These are phyloP conservation scores for Amanita polypyramis DNA, from an alignment of 768 basidiomycete species.

Conservation along the genomic window DNA sequence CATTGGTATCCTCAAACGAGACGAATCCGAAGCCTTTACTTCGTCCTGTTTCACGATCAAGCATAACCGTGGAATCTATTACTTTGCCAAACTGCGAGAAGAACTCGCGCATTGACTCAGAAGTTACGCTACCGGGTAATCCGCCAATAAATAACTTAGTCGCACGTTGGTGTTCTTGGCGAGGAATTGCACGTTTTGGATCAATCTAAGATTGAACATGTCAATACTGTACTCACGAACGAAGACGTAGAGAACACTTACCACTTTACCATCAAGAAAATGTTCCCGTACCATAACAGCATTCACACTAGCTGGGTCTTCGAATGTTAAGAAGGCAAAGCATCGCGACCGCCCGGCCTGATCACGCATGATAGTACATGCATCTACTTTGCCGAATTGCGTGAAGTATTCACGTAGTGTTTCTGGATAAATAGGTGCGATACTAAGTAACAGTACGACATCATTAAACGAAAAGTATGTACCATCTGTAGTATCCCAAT, in stretches of 20 bases:
- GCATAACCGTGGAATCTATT: conserved; percentile 97
- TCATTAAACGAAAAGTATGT: conserved; percentile 31
- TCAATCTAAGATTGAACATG: conserved; percentile 62
- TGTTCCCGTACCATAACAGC: conserved; percentile 95
- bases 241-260: conserved; percentile 32
- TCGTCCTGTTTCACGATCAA: conserved; percentile 89
- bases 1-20: conserved; percentile 87
- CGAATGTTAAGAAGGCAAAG: conserved; percentile 97
- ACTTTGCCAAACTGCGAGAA: conserved; percentile 93
- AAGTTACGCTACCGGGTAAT: conserved; percentile 83
- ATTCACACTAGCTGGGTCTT: conserved; percentile 86
- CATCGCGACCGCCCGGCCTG: conserved; percentile 89
- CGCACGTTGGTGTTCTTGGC: conserved; percentile 88
- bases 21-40: conserved; percentile 99
- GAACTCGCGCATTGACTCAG: conserved; percentile 87
- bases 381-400: conserved; percentile 95
- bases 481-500: conserved; percentile 99
- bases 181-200: conserved; percentile 97
- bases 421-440: conserved; percentile 38
- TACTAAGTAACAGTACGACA: conserved; percentile 27
- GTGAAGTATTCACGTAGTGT: conserved; percentile 79
- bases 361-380: conserved; percentile 99
- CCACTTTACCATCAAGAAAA: conserved; percentile 93
- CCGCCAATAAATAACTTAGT: conserved; percentile 97
- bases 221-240: neutral